Conservation (phyloP, 148 eudicot species). For the Rhododendron griersonianum region DNA sequence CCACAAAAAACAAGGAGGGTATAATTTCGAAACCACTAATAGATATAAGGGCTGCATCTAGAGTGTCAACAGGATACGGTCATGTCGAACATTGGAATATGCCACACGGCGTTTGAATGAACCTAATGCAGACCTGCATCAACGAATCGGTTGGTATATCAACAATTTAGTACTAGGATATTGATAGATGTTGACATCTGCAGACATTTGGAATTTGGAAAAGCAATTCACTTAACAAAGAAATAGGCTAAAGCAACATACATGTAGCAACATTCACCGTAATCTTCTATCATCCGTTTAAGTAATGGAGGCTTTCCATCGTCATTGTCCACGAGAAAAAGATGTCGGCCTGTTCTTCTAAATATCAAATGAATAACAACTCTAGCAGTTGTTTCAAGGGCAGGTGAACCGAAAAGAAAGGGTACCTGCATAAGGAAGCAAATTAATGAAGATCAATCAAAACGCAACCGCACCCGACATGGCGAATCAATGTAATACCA, state of each 20-base stretch:
- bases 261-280: slow-evolving; percentile 63
- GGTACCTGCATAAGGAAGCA: slow-evolving; percentile 47
- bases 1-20: slow-evolving; percentile 15
- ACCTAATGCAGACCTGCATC: slow-evolving; percentile 75
- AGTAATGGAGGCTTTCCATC: slow-evolving; percentile 93
- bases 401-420: slow-evolving; percentile 80
- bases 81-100: slow-evolving; percentile 88
- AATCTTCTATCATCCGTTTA: slow-evolving; percentile 81
- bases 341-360: slow-evolving; percentile 89
- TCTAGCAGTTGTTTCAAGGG: slow-evolving; percentile 71
- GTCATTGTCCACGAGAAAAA: slow-evolving; percentile 77
- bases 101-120: slow-evolving; percentile 80
- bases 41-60: not conserved
- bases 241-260: slow-evolving; percentile 28
- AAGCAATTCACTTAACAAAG: not conserved
- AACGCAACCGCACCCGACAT: not conserved
- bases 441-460: slow-evolving; percentile 29
- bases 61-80: slow-evolving; percentile 67
- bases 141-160: slow-evolving; percentile 2
- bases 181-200: not conserved
- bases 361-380: slow-evolving; percentile 81
- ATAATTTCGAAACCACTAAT: not conserved
- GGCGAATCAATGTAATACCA: not conserved
- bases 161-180: slow-evolving; percentile 2
- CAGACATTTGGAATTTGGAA: not conserved